These are phyloP conservation scores for Cyberlindnera xishuangbannaensis DNA, from an alignment of 805 yeast genomes.

Conservation along the genomic window DNA sequence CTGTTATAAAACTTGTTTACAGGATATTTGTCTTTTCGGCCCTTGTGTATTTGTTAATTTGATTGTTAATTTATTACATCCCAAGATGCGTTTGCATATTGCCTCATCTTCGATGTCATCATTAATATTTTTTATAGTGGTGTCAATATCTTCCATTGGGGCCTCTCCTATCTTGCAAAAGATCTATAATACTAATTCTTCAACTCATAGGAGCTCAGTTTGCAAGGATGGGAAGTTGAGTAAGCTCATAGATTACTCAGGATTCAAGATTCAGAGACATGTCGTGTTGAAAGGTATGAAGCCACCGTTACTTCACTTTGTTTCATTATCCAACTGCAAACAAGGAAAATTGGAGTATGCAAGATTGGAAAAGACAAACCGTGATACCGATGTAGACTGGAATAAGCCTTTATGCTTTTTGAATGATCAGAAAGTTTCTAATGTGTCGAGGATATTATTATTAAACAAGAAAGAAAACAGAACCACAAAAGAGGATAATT, in stretches of 20 bases:
- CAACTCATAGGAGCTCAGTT: slow-evolving; percentile 1
- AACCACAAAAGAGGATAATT: neutral
- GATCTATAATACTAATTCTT: no score
- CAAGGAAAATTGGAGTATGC: slow-evolving; percentile 43
- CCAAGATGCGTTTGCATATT: no score
- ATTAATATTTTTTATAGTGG: no score
- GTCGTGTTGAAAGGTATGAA: slow-evolving; percentile 34
- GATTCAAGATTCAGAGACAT: slow-evolving; percentile 48
- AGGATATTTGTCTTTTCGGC: slow-evolving; percentile 6
- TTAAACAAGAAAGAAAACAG: slow-evolving; percentile 1
- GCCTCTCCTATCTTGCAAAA: no score
- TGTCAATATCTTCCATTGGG: no score
- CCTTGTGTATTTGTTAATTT: slow-evolving; percentile 5
- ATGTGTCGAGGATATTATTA: slow-evolving; percentile 4
- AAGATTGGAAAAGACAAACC: slow-evolving; percentile 28
- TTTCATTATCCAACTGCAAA: slow-evolving; percentile 46
- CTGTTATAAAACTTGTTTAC: slow-evolving; percentile 5
- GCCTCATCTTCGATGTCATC: no score
- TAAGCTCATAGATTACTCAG: slow-evolving; percentile 36
- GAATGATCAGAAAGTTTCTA: slow-evolving; percentile 13
- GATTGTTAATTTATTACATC: no score
- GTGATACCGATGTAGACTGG: slow-evolving; percentile 44
- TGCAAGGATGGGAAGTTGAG: slow-evolving; percentile 3
- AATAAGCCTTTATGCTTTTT: slow-evolving; percentile 39
- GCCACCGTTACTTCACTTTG: slow-evolving; percentile 36